Base-by-base conservation (phyloP, 768 basidiomycete genomes). In the Butyriboletus loyo region DNA sequence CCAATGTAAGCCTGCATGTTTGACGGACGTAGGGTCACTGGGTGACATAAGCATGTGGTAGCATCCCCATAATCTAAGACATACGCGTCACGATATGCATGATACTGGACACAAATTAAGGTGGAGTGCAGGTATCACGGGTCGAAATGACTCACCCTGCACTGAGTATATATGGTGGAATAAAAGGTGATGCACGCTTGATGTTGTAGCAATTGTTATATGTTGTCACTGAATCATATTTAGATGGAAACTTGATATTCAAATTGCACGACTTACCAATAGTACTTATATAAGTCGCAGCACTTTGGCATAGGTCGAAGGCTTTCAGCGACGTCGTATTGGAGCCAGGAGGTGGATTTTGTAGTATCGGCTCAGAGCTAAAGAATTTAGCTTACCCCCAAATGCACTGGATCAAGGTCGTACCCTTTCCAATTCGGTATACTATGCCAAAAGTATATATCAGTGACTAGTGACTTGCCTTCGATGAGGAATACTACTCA, bases 51-150 rank as follows among this genome's bases (percentile, higher is more conserved):
- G 55, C 25, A 21, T 46, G 27, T 19, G 19, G 49, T 48, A 46
- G 28, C 31, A 30, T 46, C 42, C 7, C 7, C 42, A 25, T 22
- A 19, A 46, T 53, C 30, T 8, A 31, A 38, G 46, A 69, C 84
- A 55, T 67, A 88, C 89, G 63, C 17, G 86, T 87, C 58, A 87
- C 72, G 38, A 89, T 79, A 61, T 91, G 87, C 87, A 89, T 88
- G 59, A 90, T 86, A 27, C 89, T 89, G 63, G 21, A 43, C 53
- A 43, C 35, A 51, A 7, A 28, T 56, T 35, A 54, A 51, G 53
- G 34, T 14, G 7, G 21, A 11, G 24, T 9, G 35, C 6, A 50
- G n/a, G 36, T 5, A 4, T 21, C 37, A 47, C 37, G n/a, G 15
- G 25, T 43, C 15, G 6, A 54, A 35, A 32, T 38, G 27, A 72